Evolutionary conservation across 2,329 filamentous ascomycete species (phyloP).

Genomic region (Pseudogymnoascus sp.): DNA sequence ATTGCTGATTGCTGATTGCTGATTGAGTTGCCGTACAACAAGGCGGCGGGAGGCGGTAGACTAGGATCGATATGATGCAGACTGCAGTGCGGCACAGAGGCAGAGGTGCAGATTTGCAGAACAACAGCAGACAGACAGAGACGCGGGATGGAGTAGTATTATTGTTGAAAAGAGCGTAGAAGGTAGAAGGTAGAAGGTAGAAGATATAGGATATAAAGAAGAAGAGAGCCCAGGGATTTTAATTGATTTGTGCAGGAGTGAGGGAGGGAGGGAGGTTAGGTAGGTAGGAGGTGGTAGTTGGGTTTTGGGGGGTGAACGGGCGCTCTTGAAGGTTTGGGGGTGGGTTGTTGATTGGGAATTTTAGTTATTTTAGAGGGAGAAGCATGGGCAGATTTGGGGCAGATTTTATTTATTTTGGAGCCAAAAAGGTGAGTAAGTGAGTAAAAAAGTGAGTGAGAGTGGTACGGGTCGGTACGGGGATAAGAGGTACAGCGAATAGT

Average conservation of each 20-base stretch:
- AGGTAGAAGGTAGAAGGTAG: neutral
- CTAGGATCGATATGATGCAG: slow-evolving; percentile 1
- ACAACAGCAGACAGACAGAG: neutral
- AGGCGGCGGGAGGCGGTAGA: slow-evolving; percentile 5
- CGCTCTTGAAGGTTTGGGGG: neutral
- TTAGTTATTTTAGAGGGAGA: neutral
- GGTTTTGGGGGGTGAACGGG: neutral
- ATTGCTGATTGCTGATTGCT: neutral
- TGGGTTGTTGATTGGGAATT: neutral
- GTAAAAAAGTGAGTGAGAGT: neutral
- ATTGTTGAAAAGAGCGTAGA: neutral
- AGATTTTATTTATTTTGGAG: slow-evolving; percentile 1
- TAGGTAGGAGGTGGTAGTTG: neutral
- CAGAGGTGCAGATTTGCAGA: neutral
- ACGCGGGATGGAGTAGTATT: neutral
- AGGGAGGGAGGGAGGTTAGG: neutral
- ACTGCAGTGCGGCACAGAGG: neutral
- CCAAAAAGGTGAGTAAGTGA: neutral
- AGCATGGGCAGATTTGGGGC: neutral
- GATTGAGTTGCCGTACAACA: neutral
- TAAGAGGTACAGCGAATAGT: neutral
- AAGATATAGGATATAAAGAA: neutral
- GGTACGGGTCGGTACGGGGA: neutral
- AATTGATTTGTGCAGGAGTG: neutral
- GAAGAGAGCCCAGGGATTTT: neutral